Percentiles rank a stretch among this genome's conserved stretches.
Conservation (phyloP, 2,329 filamentous ascomycete genomes). For the Claviceps sp. region DNA sequence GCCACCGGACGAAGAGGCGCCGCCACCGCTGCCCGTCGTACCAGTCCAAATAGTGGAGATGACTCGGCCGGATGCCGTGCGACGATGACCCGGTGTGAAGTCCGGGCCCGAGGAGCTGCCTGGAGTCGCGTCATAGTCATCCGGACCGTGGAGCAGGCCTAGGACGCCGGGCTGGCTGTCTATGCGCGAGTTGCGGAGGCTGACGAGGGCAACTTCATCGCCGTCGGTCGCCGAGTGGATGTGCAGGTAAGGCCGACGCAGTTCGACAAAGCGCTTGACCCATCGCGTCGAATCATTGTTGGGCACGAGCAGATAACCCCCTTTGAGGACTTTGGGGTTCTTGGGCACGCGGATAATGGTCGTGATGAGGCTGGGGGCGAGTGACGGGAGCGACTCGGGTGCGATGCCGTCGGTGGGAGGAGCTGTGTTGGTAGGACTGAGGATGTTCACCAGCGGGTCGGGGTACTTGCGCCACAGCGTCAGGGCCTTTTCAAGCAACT, state of each 20-base stretch:
- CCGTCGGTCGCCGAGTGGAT: constrained; percentile 75
- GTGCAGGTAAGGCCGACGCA: constrained; percentile 82
- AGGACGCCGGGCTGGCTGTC: constrained; percentile 86
- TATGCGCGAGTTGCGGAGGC: constrained; percentile 76
- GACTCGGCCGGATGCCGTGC: constrained; percentile 36
- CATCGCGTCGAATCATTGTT: constrained; percentile 72
- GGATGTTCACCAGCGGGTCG: constrained; percentile 40
- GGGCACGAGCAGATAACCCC: constrained; percentile 76
- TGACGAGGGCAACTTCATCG: constrained; percentile 82
- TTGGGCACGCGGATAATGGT: constrained; percentile 68
- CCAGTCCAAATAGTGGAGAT: constrained; percentile 44
- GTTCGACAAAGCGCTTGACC: constrained; percentile 86
- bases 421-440: constrained; percentile 49
- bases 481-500: constrained; percentile 42
- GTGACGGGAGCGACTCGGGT: constrained; percentile 33
- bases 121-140: constrained; percentile 22
- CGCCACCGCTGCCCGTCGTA: constrained; percentile 20
- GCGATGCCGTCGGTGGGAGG: constrained; percentile 52
- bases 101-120: constrained; percentile 19
- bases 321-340: constrained; percentile 69
- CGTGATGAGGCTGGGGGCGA: constrained; percentile 54
- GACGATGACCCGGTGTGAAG: constrained; percentile 33
- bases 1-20: constrained; percentile 10
- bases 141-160: constrained; percentile 49
- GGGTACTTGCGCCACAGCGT: constrained; percentile 52